Evolutionary conservation across 257 asterid species (phyloP), one percentile per base, ranked within the genome.

Genomic region (Petrea volubilis): DNA sequence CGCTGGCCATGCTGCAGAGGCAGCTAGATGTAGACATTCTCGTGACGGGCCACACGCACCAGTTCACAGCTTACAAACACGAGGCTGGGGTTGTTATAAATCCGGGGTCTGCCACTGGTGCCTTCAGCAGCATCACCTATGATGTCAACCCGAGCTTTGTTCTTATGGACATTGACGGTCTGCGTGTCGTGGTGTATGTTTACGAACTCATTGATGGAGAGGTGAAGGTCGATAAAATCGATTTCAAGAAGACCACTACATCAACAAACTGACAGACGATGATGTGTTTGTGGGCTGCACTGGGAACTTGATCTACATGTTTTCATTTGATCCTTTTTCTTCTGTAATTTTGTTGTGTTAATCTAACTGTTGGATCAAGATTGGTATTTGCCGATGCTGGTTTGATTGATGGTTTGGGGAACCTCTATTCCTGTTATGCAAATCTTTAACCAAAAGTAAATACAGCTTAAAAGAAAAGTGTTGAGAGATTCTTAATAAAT

Each of bases 71-170:
- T 25, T 93, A 93, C 86, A 93, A 93, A 67, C 98, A 93, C 6
- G 98, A 93, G 84, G 98, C 94, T 8, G 98, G 98, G 10, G 98
- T 93, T 15, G 98, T 94, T 38, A 94, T 94, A 41, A 94, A 94
- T 74, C 98, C 98, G 0, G 98, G 98, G 29, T 94, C 98, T 49
- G 97, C 97, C 10, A 94, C 97, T 8, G 98, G 98, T 47, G 97
- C 98, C 71, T 87, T 89, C 75, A 94, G 98, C 80, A 89, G 97
- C 88, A 88, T 90, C 86, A 94, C 97, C 36, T 94, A 89, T 55
- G 98, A 94, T 70, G 97, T 88, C 71, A 94, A 91, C 79, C 98
- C 98, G 0, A 94, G 97, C 88, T 94, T 93, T 51, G 96, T 93
- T 72, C 96, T 93, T 71, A 93, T 93, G 98, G 98, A 93, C 75